Base-by-base conservation (phyloP, 1,284 basidiomycete species). In the Rhodotorula sp. region DNA sequence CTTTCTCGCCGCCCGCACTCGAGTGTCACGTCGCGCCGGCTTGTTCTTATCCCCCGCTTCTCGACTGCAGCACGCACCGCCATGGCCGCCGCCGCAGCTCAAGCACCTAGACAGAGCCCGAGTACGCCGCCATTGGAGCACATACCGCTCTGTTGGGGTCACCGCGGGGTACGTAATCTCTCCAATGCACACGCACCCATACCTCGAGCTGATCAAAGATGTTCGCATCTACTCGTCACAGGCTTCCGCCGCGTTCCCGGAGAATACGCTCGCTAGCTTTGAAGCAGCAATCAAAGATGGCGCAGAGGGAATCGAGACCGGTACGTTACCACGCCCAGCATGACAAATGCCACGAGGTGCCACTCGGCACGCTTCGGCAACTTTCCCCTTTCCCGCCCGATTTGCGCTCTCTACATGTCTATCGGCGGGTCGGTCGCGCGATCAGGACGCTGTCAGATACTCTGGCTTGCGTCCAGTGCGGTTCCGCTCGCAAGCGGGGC, bases 251-350 rank as follows among this genome's bases (percentile, higher is more conserved):
- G 85, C 86, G 23, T 95, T 87, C 82, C 93, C 78, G 14, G 77
- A 82, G 77, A 76, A 72, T 68, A 73, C 74, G 28, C 43, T 69
- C 26, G 71, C 68, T 4, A 93, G 91, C 81, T 97, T 97, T 82
- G 88, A 93, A 80, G 90, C 90, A 74, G 94, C 95, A 74, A 93
- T 95, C 76, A 87, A 88, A 61, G 93, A 95, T 81, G 95, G 94
- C 70, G 90, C 93, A 60, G 92, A 97, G 81, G 94, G 93, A 78
- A 93, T 97, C 78, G 95, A 97, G 86, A 93, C 91, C 80, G 84
- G 84, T 83, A 63, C 72, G 83, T 78, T 49, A 47, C 26, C 59
- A 28, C 26, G n/a, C 14, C 50, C 12, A 2, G 10, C 10, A 43
- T 43, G 38, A 43, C 38, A 43, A 43, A 43, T 10, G 38, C 38